Conservation (phyloP, 2,329 filamentous ascomycete genomes). For the Botrytis pseudocinerea region DNA sequence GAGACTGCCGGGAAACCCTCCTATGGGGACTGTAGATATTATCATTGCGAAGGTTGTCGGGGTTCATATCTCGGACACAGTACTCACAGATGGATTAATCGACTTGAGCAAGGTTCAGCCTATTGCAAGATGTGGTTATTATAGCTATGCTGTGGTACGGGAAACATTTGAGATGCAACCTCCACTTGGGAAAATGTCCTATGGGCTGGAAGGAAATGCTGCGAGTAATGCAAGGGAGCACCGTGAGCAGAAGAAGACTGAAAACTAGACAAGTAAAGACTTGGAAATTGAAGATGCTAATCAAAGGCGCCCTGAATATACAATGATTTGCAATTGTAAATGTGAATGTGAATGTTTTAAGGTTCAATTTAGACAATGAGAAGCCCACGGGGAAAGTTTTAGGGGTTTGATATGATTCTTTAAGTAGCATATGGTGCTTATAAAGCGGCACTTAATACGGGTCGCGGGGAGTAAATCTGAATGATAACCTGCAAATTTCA, state of each 20-base stretch:
- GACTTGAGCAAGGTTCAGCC: slow-evolving; percentile 58
- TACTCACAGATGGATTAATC: slow-evolving; percentile 55
- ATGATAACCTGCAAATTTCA: too few species aligned
- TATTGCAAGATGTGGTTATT: slow-evolving; percentile 62
- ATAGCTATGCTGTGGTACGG: slow-evolving; percentile 56
- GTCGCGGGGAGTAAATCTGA: too few species aligned
- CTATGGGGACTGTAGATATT: slow-evolving; percentile 56
- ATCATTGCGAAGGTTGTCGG: slow-evolving; percentile 58
- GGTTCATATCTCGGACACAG: slow-evolving; percentile 56
- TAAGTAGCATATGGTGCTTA: too few species aligned
- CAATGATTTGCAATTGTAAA: too few species aligned
- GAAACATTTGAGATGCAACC: slow-evolving; percentile 61
- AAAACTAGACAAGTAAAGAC: too few species aligned
- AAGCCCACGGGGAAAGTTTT: too few species aligned
- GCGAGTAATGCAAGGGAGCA: slow-evolving; percentile 41
- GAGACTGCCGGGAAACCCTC: slow-evolving; percentile 55
- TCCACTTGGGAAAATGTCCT: slow-evolving; percentile 42
- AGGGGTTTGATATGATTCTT: too few species aligned
- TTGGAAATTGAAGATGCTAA: too few species aligned
- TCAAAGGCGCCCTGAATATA: too few species aligned
- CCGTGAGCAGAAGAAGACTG: background rate
- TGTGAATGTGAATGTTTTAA: too few species aligned
- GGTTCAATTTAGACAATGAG: too few species aligned
- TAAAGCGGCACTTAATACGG: too few species aligned
- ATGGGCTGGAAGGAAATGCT: slow-evolving; percentile 46